A percentile compares a stretch with the other conserved stretches of the same genome.
Conservation (phyloP, 257 asterid species). For the Przewalskia tangutica region DNA sequence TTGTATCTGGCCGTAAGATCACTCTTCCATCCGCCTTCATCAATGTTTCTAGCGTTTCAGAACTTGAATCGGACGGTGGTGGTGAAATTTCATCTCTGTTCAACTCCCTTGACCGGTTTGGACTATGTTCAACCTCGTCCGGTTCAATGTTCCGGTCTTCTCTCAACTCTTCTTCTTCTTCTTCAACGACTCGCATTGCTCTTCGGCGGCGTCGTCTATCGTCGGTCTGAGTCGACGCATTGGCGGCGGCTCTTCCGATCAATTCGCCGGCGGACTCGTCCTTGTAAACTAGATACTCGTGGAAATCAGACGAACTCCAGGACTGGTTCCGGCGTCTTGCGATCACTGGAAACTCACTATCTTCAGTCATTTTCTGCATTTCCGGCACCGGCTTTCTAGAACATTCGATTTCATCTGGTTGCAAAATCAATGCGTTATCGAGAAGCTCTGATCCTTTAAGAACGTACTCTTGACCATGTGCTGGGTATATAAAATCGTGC, state of each 20-base stretch:
- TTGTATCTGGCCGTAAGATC: constrained; percentile 14
- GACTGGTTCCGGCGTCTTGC: constrained; percentile 70
- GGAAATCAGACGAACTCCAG: constrained; percentile 61
- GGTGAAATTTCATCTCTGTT: constrained; percentile 54
- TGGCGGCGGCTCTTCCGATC: constrained; percentile 26
- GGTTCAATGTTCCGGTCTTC: neutral
- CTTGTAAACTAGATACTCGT: constrained; percentile 65
- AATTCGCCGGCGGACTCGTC: constrained; percentile 27
- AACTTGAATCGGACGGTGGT: constrained; percentile 70
- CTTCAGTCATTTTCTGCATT: neutral
- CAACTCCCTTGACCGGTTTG: constrained; percentile 7
- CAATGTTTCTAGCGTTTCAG: constrained; percentile 49
- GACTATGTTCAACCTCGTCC: constrained; percentile 19
- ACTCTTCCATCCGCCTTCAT: constrained; percentile 40
- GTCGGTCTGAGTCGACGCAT: constrained; percentile 72
- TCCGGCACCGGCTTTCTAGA: constrained; percentile 16
- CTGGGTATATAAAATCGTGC: constrained; percentile 65
- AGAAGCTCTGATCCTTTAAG: constrained; percentile 77
- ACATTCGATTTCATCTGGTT: constrained; percentile 15
- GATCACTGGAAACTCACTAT: constrained; percentile 6
- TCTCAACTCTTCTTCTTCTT: constrained; percentile 20
- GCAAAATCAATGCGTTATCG: constrained; percentile 15
- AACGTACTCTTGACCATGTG: constrained; percentile 68
- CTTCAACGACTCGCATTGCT: constrained; percentile 21
- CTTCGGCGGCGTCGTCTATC: constrained; percentile 50